phyloP scores from a whole-genome alignment of 306 rosid species.

The Acacia confusa region DNA sequence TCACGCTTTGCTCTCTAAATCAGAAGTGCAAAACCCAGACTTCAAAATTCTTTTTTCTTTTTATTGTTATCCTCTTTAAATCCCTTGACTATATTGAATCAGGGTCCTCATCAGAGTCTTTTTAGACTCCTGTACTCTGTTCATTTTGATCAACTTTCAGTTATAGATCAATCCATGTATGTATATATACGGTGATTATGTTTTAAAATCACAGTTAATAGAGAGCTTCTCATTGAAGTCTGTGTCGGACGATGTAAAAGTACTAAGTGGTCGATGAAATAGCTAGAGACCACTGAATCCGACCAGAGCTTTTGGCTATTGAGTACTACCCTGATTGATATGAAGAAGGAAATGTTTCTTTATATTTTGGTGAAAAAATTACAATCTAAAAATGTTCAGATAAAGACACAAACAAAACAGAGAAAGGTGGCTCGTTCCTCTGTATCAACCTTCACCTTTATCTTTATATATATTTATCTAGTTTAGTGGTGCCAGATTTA shows the following conservation, averaged over 20 bases:
- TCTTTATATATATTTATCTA: background rate
- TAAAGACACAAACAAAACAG: too few species aligned
- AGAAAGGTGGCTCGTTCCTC: too few species aligned
- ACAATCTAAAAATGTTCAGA: background rate
- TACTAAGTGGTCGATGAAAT: constrained; percentile 59
- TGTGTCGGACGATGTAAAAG: constrained; percentile 61
- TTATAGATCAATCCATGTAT: background rate
- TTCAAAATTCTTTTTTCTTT: background rate
- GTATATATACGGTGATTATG: constrained; percentile 3
- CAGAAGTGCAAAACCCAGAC: background rate
- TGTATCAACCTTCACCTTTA: background rate
- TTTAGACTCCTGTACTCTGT: background rate
- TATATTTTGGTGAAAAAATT: background rate
- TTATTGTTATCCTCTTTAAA: background rate
- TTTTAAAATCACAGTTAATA: constrained; percentile 47
- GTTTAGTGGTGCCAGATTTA: background rate
- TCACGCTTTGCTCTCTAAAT: constrained; percentile 32
- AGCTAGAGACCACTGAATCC: constrained; percentile 45
- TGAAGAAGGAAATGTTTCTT: background rate
- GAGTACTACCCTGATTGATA: constrained; percentile 61
- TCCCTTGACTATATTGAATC: constrained; percentile 18
- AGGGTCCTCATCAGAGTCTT: background rate
- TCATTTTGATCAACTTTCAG: background rate
- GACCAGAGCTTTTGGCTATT: constrained; percentile 52
- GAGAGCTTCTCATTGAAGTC: constrained; percentile 48